phyloP scores from a whole-genome alignment of 2,329 filamentous ascomycete genomes.

The Diaporthe vexans region DNA sequence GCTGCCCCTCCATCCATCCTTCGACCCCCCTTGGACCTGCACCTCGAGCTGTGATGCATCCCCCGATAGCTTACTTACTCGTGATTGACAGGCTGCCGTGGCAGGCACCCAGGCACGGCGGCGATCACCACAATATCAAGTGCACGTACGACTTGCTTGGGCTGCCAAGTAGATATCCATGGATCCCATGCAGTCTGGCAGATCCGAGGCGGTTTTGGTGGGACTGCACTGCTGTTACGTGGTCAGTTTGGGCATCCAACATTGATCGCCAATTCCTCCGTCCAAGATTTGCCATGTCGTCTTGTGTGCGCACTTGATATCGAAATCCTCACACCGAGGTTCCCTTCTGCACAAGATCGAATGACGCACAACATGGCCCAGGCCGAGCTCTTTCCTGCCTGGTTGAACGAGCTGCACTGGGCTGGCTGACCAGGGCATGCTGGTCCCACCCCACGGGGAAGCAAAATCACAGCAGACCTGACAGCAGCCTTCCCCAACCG shows the following conservation, averaged over 20 bases:
- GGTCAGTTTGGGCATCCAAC: not conserved
- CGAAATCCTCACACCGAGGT: too few species aligned
- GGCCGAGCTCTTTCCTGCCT: too few species aligned
- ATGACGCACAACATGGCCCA: not conserved
- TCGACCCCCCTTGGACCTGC: not conserved
- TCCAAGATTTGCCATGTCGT: not conserved
- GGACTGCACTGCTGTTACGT: conserved; percentile 1
- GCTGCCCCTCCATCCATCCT: not conserved
- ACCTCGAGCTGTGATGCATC: not conserved
- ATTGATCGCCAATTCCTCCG: not conserved
- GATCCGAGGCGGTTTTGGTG: not conserved
- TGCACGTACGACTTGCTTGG: not conserved
- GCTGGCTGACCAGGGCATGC: conserved; percentile 16
- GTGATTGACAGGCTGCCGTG: conserved; percentile 4
- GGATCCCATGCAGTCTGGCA: conserved; percentile 4
- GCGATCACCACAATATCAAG: not conserved
- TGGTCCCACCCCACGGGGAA: conserved; percentile 36
- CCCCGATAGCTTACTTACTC: not conserved
- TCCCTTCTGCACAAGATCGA: too few species aligned
- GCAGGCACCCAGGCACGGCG: conserved; percentile 1
- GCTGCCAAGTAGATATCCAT: conserved; percentile 5
- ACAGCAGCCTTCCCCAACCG: conserved; percentile 10
- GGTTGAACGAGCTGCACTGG: too few species aligned
- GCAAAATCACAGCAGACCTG: not conserved
- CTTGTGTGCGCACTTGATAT: too few species aligned